A percentile compares a stretch with the other conserved stretches of the same genome.
phyloP scores from a whole-genome alignment of 2,329 filamentous ascomycete species.

The Fusarium burgessii region DNA sequence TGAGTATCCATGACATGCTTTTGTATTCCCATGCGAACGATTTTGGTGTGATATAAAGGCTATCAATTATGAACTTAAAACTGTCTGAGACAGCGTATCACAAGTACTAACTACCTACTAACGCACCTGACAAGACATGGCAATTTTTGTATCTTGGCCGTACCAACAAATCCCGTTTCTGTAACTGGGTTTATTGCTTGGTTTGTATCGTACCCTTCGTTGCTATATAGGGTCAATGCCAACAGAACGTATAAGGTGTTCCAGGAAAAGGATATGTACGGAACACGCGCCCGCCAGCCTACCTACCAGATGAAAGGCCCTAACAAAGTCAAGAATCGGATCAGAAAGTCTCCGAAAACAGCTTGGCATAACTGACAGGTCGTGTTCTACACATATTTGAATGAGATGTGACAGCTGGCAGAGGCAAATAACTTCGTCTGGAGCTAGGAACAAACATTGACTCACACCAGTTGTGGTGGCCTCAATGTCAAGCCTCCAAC shows the following conservation, averaged over 20 bases:
- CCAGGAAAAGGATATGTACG: background rate
- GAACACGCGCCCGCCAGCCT: background rate
- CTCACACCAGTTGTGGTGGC: background rate
- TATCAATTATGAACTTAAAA: background rate
- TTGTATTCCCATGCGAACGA: background rate
- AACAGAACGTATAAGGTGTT: background rate
- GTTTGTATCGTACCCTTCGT: background rate
- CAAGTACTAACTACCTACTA: background rate
- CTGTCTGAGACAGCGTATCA: slow-evolving; percentile 1
- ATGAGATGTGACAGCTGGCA: background rate
- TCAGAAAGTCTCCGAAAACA: slow-evolving; percentile 26
- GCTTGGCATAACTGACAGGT: slow-evolving; percentile 34
- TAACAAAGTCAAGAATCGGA: background rate
- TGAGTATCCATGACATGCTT: background rate
- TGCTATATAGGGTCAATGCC: background rate
- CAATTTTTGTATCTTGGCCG: background rate
- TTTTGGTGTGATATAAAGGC: background rate
- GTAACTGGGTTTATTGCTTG: background rate
- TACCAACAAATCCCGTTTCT: background rate
- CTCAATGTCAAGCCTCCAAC: background rate
- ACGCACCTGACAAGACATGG: background rate
- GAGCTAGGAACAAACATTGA: background rate
- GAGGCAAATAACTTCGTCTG: background rate
- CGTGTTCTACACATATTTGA: slow-evolving; percentile 12
- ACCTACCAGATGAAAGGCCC: background rate